Conservation (phyloP, 2,329 filamentous ascomycete species). For the Colletotrichum zoysiae region DNA sequence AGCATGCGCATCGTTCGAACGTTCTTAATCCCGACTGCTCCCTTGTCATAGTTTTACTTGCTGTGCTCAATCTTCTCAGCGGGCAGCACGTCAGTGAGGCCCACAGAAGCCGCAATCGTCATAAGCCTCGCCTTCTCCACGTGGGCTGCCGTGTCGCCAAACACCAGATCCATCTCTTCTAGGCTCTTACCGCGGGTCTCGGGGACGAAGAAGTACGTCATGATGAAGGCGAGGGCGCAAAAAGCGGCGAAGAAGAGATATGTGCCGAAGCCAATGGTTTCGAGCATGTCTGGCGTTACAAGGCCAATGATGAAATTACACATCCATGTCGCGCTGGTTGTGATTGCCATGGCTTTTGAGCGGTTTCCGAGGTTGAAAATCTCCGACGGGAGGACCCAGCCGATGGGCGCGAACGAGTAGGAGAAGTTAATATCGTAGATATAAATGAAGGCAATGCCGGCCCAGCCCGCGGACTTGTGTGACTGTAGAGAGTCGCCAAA, state of each 20-base stretch:
- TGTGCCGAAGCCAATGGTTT: conserved; percentile 63
- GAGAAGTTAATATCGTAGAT: conserved; percentile 62
- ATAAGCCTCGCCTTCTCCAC: conserved; percentile 51
- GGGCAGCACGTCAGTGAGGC: conserved; percentile 42
- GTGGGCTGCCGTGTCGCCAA: conserved; percentile 51
- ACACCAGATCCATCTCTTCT: conserved; percentile 66
- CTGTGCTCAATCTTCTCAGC: neutral
- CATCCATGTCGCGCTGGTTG: conserved; percentile 69
- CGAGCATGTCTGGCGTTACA: conserved; percentile 68
- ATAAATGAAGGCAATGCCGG: conserved; percentile 68
- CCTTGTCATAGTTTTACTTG: neutral
- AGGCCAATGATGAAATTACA: conserved; percentile 56
- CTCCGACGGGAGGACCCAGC: conserved; percentile 69
- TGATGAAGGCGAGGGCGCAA: conserved; percentile 60
- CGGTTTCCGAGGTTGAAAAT: conserved; percentile 70
- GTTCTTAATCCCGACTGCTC: neutral
- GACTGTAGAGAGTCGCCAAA: conserved; percentile 58
- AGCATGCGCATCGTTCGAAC: neutral
- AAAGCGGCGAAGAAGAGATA: conserved; percentile 73
- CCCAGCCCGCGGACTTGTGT: conserved; percentile 67
- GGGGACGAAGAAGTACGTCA: conserved; percentile 67
- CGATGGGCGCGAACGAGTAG: conserved; percentile 57
- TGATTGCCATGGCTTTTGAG: conserved; percentile 71
- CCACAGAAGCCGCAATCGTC: conserved; percentile 46
- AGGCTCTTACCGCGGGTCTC: conserved; percentile 68